Conservation (phyloP, 305 asterid genomes). For the Coffea humblotiana region DNA sequence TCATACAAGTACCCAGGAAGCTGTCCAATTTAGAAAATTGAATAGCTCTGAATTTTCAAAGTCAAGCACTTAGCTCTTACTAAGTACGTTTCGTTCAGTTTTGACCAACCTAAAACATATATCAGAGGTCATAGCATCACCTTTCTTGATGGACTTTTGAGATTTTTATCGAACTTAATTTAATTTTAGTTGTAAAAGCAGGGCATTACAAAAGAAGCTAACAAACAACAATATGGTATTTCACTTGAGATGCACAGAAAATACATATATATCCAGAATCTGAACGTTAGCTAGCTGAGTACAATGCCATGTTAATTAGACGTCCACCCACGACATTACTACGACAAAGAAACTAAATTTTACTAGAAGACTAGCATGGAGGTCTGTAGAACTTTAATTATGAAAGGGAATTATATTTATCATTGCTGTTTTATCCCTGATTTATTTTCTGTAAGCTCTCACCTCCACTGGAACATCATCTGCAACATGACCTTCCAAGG, state of each 20-base stretch:
- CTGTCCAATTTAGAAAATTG: neutral
- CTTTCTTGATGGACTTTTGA: neutral
- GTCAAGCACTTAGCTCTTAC: neutral
- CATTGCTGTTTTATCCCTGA: neutral
- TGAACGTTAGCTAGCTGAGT: neutral
- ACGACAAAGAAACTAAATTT: neutral
- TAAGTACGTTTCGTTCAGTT: neutral
- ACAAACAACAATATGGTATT: neutral
- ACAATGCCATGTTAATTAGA: neutral
- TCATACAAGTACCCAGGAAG: neutral
- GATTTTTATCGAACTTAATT: neutral
- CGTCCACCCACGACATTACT: no score
- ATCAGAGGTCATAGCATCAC: neutral
- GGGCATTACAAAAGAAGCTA: neutral
- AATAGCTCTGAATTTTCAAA: neutral
- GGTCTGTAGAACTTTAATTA: neutral
- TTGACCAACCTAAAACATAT: neutral
- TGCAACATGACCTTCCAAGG: constrained; percentile 76
- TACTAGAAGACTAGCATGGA: neutral
- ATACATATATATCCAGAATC: neutral
- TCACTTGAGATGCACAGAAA: neutral
- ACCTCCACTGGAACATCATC: constrained; percentile 96
- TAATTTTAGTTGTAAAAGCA: neutral
- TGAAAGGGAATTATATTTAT: neutral
- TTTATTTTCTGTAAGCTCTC: constrained; percentile 15